Conservation (phyloP, 306 rosid species). For the Clitoria ternatea region DNA sequence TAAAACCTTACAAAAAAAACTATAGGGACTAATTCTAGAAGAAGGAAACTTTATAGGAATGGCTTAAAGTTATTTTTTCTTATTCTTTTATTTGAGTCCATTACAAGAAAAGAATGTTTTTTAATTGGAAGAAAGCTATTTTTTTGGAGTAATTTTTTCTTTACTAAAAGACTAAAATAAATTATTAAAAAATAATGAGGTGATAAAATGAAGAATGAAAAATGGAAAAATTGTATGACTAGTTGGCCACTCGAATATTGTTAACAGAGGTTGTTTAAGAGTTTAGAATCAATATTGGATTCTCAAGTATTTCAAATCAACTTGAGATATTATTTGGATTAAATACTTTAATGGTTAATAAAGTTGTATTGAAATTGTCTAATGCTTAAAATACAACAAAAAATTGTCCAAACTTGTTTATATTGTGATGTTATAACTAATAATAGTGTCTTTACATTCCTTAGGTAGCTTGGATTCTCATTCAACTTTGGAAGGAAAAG, state of each 20-base stretch:
- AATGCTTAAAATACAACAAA: constrained; percentile 8
- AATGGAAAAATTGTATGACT: not conserved
- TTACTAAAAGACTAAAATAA: constrained; percentile 19
- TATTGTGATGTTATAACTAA: constrained; percentile 32
- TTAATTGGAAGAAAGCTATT: not conserved
- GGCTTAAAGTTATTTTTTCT: not conserved
- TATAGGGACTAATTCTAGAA: too few species aligned
- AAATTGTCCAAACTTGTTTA: not conserved
- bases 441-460: constrained; percentile 24
- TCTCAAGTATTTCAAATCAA: not conserved
- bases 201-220: constrained; percentile 21
- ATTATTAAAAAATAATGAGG: constrained; percentile 6
- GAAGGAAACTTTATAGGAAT: too few species aligned
- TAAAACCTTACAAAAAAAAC: too few species aligned
- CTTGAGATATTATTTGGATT: too few species aligned
- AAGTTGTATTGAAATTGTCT: not conserved
- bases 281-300: constrained; percentile 13
- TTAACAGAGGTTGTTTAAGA: constrained; percentile 8
- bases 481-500: constrained; percentile 48
- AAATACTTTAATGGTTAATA: not conserved
- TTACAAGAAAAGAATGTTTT: not conserved
- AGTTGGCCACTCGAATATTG: not conserved
- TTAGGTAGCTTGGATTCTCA: constrained; percentile 65
- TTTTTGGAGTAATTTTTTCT: not conserved
- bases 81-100: constrained; percentile 3